Percentiles rank a stretch among this genome's conserved stretches.
phyloP scores from a whole-genome alignment of 2,329 filamentous ascomycete genomes.

The Aaosphaeria pasadenensis region DNA sequence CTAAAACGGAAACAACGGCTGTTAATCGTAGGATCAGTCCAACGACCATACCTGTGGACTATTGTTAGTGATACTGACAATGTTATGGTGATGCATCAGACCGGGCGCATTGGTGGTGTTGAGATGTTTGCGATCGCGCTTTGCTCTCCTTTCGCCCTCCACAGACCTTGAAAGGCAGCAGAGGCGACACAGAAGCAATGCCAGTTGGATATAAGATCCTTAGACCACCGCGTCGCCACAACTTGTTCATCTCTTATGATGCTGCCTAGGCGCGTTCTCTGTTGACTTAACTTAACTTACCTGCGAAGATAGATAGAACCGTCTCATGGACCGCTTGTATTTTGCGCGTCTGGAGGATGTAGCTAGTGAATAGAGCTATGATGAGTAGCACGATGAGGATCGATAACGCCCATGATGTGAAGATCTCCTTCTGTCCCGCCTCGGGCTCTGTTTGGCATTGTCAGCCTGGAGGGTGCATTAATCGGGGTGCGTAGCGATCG shows the following conservation, averaged over 20 bases:
- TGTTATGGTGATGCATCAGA: too few relatives aligned
- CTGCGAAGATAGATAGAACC: conserved; percentile 95
- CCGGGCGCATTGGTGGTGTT: too few relatives aligned
- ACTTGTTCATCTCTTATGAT: neutral
- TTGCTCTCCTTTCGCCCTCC: neutral
- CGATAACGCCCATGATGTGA: conserved; percentile 94
- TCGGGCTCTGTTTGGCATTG: conserved; percentile 62
- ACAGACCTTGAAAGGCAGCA: neutral
- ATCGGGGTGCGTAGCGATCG: conserved; percentile 1
- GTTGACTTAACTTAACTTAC: conserved; percentile 45
- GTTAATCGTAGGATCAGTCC: conserved; percentile 83
- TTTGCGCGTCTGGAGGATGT: conserved; percentile 93
- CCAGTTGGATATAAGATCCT: too few relatives aligned
- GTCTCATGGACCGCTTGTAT: conserved; percentile 98
- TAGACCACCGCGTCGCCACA: too few relatives aligned
- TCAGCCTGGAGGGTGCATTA: conserved; percentile 32
- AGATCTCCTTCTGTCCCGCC: conserved; percentile 87
- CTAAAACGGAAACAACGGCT: conserved; percentile 78
- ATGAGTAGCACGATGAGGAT: conserved; percentile 95
- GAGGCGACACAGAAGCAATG: too few relatives aligned
- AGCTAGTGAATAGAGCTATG: conserved; percentile 92
- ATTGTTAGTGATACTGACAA: too few relatives aligned
- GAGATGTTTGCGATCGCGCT: too few relatives aligned
- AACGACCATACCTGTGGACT: conserved; percentile 78
- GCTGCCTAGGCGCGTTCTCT: conserved; percentile 4